Conservation (phyloP, 305 asterid species). For the Fraxinus ornus region DNA sequence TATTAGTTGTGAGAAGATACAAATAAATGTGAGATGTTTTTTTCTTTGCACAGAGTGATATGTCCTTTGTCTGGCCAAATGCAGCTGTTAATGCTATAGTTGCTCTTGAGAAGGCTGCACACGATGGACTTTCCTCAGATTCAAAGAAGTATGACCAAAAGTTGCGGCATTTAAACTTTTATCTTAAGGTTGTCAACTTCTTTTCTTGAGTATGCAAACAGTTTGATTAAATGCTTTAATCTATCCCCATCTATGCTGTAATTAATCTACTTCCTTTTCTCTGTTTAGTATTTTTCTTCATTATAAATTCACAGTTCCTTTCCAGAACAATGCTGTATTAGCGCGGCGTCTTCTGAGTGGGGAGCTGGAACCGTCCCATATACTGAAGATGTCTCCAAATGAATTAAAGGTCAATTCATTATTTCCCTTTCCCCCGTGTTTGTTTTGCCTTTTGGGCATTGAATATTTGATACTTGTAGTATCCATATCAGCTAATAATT, state of each 20-base stretch:
- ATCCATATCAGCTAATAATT: slow-evolving; percentile 7
- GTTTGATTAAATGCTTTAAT: neutral
- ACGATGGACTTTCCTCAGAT: slow-evolving; percentile 54
- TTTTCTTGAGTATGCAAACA: slow-evolving; percentile 5
- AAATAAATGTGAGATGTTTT: slow-evolving; percentile 4
- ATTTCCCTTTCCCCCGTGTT: neutral
- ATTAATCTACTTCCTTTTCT: slow-evolving; percentile 3
- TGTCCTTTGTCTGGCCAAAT: slow-evolving; percentile 66
- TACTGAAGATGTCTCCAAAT: slow-evolving; percentile 65
- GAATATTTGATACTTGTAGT: slow-evolving; percentile 10
- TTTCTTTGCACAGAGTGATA: slow-evolving; percentile 41
- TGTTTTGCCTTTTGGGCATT: slow-evolving; percentile 2
- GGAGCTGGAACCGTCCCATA: slow-evolving; percentile 78
- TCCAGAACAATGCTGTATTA: slow-evolving; percentile 51
- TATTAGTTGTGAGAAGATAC: neutral
- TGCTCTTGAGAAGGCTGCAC: slow-evolving; percentile 77
- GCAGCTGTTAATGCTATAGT: slow-evolving; percentile 57
- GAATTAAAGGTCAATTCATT: slow-evolving; percentile 65
- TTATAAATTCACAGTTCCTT: slow-evolving; percentile 24
- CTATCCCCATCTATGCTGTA: neutral
- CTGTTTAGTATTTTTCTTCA: neutral
- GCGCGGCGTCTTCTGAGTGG: slow-evolving; percentile 67
- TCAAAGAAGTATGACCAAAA: slow-evolving; percentile 81
- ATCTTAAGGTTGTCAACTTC: slow-evolving; percentile 56
- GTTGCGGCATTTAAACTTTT: slow-evolving; percentile 66